A percentile compares a stretch with the other conserved stretches of the same genome.
These are phyloP conservation scores for Hymenoscyphus scutula DNA, from an alignment of 2,329 filamentous ascomycete species.

Conservation along the genomic window DNA sequence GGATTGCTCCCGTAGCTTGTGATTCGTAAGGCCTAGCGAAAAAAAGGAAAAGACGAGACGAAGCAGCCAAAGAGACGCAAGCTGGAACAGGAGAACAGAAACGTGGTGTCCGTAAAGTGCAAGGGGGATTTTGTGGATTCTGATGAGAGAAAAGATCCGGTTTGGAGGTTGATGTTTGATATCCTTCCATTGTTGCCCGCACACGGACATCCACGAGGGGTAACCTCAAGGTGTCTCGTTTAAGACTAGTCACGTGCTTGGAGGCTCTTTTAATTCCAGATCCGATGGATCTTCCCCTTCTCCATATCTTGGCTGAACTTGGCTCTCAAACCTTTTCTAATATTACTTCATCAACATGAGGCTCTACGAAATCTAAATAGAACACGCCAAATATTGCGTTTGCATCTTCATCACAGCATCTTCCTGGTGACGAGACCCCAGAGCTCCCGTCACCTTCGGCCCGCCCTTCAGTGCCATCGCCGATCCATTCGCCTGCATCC, in stretches of 20 bases:
- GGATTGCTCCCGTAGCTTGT: not conserved
- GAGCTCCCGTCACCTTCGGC: not conserved
- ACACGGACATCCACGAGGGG: too few relatives aligned
- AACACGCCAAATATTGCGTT: not conserved
- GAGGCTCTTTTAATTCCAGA: too few relatives aligned
- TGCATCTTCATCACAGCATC: not conserved
- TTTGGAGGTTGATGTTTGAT: not conserved
- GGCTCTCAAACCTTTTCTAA: not conserved
- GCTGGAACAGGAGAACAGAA: too few relatives aligned
- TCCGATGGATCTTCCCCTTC: not conserved
- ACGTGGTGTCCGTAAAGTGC: too few relatives aligned
- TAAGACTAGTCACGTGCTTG: too few relatives aligned
- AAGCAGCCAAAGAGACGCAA: not conserved
- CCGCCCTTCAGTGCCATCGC: too few relatives aligned
- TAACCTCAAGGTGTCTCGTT: too few relatives aligned
- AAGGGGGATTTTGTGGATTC: not conserved
- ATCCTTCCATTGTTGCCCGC: not conserved
- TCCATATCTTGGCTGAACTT: not conserved
- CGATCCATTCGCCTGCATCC: too few relatives aligned
- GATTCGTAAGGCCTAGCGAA: conserved; percentile 1
- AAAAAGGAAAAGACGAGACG: not conserved
- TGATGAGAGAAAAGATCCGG: not conserved
- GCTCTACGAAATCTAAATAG: not conserved
- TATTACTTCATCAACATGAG: not conserved
- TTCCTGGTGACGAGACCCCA: not conserved